Conservation (phyloP, 306 rosid species). For the Inga oerstediana region DNA sequence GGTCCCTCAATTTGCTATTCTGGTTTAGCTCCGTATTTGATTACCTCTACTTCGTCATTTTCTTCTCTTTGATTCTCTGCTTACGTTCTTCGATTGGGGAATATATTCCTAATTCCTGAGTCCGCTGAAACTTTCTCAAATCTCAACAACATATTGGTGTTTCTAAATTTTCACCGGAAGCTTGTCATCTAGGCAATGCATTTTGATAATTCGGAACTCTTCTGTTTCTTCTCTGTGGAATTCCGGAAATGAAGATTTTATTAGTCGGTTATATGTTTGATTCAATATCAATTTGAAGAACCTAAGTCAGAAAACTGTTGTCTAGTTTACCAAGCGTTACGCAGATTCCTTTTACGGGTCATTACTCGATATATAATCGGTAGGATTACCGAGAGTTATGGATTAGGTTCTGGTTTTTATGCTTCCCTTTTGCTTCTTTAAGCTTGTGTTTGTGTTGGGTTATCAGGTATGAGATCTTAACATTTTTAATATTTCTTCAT, state of each 20-base stretch:
- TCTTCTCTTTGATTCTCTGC: constrained; percentile 5
- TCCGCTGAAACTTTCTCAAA: background rate
- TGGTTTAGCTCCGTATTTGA: constrained; percentile 1
- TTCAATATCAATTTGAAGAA: constrained; percentile 5
- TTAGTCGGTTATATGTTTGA: constrained; percentile 11
- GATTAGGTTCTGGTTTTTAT: constrained; percentile 25
- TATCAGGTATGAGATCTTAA: constrained; percentile 38
- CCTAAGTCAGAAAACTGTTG: constrained; percentile 7
- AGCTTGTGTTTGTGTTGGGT: constrained; percentile 18
- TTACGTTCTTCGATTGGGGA: background rate
- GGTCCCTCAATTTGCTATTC: background rate
- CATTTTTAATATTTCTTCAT: constrained; percentile 14
- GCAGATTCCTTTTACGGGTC: constrained; percentile 24
- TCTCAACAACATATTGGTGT: constrained; percentile 26
- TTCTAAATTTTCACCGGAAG: constrained; percentile 23
- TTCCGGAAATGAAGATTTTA: background rate
- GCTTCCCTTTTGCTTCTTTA: background rate
- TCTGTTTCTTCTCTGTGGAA: constrained; percentile 27
- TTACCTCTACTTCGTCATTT: background rate
- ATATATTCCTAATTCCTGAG: background rate
- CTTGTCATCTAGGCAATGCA: constrained; percentile 8
- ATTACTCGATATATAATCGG: constrained; percentile 20
- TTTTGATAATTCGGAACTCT: constrained; percentile 20
- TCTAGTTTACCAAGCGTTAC: background rate
- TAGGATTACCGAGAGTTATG: constrained; percentile 1